Conservation (phyloP, 2,329 filamentous ascomycete genomes). For the Alternaria rosae region DNA sequence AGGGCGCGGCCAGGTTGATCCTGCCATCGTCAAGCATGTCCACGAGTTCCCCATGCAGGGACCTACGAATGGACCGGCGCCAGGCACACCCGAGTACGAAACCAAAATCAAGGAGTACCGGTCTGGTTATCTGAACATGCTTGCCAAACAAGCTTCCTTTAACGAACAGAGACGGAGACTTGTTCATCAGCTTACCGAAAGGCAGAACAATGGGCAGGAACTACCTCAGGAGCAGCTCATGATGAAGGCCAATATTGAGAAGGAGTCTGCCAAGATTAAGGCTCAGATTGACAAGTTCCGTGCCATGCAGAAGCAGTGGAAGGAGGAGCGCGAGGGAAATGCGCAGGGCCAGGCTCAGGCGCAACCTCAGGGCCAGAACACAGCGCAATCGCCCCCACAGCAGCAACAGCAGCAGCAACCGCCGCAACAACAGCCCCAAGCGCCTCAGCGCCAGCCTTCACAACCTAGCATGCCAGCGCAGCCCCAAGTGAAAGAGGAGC, state of each 20-base stretch:
- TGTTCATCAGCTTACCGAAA: slow-evolving; percentile 38
- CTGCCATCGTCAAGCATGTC: slow-evolving; percentile 49
- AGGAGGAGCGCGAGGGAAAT: slow-evolving; percentile 43
- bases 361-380: slow-evolving; percentile 26
- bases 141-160: slow-evolving; percentile 42
- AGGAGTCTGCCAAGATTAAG: slow-evolving; percentile 40
- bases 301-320: slow-evolving; percentile 44
- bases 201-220: slow-evolving; percentile 43
- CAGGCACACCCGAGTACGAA: slow-evolving; percentile 48
- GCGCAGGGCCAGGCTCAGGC: slow-evolving; percentile 43
- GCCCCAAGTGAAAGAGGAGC: slow-evolving; percentile 41
- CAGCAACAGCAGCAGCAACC: slow-evolving; percentile 39
- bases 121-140: slow-evolving; percentile 44
- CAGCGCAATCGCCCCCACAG: slow-evolving; percentile 28
- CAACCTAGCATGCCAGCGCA: slow-evolving; percentile 35
- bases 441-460: slow-evolving; percentile 43
- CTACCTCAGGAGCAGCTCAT: slow-evolving; percentile 39
- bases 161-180: slow-evolving; percentile 37
- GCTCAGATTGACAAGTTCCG: slow-evolving; percentile 47
- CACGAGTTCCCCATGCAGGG: slow-evolving; percentile 44
- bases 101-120: slow-evolving; percentile 47
- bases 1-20: slow-evolving; percentile 27
- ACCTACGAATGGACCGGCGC: slow-evolving; percentile 35
- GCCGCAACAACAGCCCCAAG: slow-evolving; percentile 26
- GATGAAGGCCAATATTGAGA: slow-evolving; percentile 39